These are phyloP conservation scores for Geranium incanum DNA, from an alignment of 441 rosid genomes.

Conservation along the genomic window DNA sequence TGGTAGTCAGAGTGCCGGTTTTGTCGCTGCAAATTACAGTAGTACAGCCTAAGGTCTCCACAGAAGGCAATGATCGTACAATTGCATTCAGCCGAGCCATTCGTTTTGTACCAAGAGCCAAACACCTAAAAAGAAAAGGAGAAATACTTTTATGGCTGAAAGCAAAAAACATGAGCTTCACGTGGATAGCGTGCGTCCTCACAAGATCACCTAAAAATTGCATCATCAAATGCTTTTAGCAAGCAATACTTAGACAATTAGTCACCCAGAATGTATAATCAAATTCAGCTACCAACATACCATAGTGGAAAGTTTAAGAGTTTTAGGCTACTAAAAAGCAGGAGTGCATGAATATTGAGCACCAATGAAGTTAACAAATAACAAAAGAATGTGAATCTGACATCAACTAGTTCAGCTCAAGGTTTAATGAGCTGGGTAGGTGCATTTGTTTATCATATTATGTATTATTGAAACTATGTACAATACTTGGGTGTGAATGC, in stretches of 20 bases:
- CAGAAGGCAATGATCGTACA: constrained; percentile 96
- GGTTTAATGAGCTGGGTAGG: not conserved
- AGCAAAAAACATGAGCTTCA: constrained; percentile 6
- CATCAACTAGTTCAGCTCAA: not conserved
- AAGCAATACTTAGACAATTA: not conserved
- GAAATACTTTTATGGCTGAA: constrained; percentile 14
- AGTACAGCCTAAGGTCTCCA: constrained; percentile 96
- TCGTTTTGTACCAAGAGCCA: constrained; percentile 98
- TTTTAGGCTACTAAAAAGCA: not conserved
- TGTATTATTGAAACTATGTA: not conserved
- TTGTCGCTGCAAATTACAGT: constrained; percentile 98
- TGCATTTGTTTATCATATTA: not conserved
- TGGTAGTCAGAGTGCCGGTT: constrained; percentile 97
- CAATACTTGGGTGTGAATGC: not conserved
- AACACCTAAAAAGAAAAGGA: constrained; percentile 49
- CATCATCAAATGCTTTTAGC: constrained; percentile 7
- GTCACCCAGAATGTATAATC: not conserved
- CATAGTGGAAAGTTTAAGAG: not conserved
- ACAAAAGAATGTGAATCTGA: not conserved
- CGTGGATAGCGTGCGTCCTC: not conserved
- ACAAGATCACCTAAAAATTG: not conserved
- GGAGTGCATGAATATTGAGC: not conserved
- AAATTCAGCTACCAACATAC: not conserved
- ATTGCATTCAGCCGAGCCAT: constrained; percentile 99
- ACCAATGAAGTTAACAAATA: not conserved